A percentile compares a stretch with the other conserved stretches of the same genome.
Evolutionary conservation across 225 moss, liverwort and hornwort genomes (phyloP).

Genomic region (Pseudisothecium myosuroides): DNA sequence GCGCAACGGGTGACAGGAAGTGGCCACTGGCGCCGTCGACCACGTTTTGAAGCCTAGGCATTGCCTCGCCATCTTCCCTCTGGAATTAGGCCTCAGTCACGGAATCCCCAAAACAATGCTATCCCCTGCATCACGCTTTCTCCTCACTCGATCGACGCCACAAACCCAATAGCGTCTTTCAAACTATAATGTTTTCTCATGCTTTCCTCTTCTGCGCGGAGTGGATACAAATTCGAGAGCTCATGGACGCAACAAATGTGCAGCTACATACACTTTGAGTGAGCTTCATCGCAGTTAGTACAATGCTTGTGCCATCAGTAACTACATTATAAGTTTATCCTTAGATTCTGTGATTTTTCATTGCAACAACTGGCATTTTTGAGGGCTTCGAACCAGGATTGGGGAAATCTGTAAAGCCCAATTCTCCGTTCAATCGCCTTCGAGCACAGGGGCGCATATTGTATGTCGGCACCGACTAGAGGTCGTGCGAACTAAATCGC

Average conservation of each 20-base stretch:
- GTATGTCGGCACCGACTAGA: neutral
- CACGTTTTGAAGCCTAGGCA: neutral
- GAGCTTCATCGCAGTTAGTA: neutral
- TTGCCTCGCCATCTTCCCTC: neutral
- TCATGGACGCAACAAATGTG: neutral
- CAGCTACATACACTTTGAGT: neutral
- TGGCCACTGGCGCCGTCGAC: neutral
- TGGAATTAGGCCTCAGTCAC: neutral
- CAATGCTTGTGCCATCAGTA: neutral
- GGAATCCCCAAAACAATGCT: neutral
- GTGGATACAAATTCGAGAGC: neutral
- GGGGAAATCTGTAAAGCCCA: neutral
- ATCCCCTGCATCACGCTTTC: neutral
- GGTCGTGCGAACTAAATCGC: neutral
- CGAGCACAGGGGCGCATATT: too few relatives aligned
- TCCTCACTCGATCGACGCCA: neutral
- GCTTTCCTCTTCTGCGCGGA: neutral
- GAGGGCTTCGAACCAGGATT: neutral
- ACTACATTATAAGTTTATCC: too few relatives aligned
- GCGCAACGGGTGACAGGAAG: neutral
- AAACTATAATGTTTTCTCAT: neutral
- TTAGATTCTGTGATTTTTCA: neutral
- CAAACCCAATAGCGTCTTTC: neutral
- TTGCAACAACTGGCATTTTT: too few relatives aligned
- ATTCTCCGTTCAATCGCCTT: neutral